Base-by-base conservation (phyloP, 2,329 filamentous ascomycete genomes). In the Pezicula carpinea region DNA sequence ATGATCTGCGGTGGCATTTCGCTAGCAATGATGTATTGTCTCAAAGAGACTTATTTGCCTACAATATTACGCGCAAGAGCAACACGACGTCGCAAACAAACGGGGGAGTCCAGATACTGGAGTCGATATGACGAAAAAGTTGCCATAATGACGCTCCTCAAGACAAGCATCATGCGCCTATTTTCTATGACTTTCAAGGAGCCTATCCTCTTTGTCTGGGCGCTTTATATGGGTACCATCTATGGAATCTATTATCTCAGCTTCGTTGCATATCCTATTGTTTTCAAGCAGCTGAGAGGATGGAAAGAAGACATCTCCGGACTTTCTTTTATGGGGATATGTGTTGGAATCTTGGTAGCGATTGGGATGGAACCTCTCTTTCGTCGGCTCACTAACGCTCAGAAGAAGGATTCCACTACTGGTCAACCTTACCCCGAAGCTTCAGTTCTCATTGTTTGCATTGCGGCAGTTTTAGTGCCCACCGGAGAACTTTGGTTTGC, bases 211-310 rank as follows among this genome's bases (percentile, higher is more conserved):
- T 83, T 80, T 79, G 83, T 82, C 55, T 79, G 82, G 82, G 79
- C 85, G 59, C 64, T 82, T 26, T 86, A 85, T 55, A 79, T 86
- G 52, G 79, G 87, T 1, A 70, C 95, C 31, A 80, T 95, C 31
- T 96, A 96, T 64, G 87, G 82, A 17, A 89, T 95, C 34, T 73
- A 96, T 1, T 93, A 93, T 60, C 80, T 96, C 26, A 95, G 89
- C 67, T 96, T 96, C 69, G 85, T 95, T 14, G 89, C 88, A 11
- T 95, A 95, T 64, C 90, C 90, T 0, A 85, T 95, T 49, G 85
- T 95, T 48, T 95, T 93, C 66, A 73, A 75, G 10, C 63, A 78
- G 8, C 68, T 80, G 48, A 85, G 91, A n/a, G 88, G 88, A 50
- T 96, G 90, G 91, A 74, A 74, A 2, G 72, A 84, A 0, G 83